Conservation (phyloP, 768 basidiomycete species). For the Suillus brevipes region DNA sequence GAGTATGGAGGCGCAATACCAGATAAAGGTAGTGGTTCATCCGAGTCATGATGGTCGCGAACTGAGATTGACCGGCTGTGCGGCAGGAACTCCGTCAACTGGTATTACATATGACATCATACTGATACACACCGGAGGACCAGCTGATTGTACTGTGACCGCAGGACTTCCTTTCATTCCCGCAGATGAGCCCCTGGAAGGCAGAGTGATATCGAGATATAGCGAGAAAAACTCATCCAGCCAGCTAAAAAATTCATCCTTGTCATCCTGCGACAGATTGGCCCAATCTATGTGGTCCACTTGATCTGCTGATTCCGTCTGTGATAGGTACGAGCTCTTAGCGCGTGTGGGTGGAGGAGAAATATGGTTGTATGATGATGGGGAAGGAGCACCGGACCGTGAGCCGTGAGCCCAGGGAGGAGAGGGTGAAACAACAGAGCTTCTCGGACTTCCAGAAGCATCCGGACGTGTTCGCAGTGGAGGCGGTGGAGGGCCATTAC, state of each 20-base stretch:
- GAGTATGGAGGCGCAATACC: background rate
- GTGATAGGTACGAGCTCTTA: conserved; percentile 26
- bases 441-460: conserved; percentile 8
- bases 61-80: conserved; percentile 3
- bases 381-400: conserved; percentile 16
- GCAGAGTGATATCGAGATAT: conserved; percentile 32
- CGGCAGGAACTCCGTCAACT: background rate
- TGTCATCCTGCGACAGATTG: conserved; percentile 66
- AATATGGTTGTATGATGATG: conserved; percentile 18
- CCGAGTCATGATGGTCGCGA: conserved; percentile 1
- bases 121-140: conserved; percentile 21
- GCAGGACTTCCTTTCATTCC: background rate
- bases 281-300: conserved; percentile 59
- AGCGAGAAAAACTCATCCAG: conserved; percentile 78
- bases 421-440: conserved; percentile 19
- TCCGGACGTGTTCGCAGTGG: conserved; percentile 30
- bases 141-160: background rate
- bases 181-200: conserved; percentile 10
- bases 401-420: conserved; percentile 20
- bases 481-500: conserved; percentile 30
- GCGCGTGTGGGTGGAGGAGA: conserved; percentile 29
- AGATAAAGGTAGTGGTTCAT: background rate
- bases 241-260: conserved; percentile 73
- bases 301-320: conserved; percentile 5
- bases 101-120: background rate